Conservation (phyloP, 495 filamentous ascomycete species). For the Penicillium bialowiezense region DNA sequence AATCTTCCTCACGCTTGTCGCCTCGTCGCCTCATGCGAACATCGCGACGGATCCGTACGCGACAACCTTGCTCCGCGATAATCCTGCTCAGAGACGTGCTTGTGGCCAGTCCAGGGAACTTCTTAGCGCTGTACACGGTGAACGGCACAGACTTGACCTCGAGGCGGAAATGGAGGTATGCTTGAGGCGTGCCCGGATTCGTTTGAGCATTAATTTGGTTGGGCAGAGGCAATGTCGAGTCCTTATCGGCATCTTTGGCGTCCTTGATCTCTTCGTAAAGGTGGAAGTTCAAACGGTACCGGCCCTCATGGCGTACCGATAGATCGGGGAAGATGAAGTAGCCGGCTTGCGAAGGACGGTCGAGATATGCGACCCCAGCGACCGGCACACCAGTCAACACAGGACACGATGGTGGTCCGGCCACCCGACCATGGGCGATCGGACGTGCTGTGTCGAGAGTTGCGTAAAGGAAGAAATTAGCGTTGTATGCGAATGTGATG, state of each 20-base stretch:
- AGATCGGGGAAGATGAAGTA: constrained; percentile 99
- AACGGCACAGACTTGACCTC: constrained; percentile 89
- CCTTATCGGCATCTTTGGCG: constrained; percentile 58
- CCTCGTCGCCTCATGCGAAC: constrained; percentile 93
- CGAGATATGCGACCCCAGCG: constrained; percentile 94
- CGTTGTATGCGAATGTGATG: constrained; percentile 89
- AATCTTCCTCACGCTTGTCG: constrained; percentile 64
- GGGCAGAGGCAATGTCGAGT: constrained; percentile 30
- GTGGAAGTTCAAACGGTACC: constrained; percentile 84
- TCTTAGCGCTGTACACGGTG: constrained; percentile 94
- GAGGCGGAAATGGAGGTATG: constrained; percentile 65
- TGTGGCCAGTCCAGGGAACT: constrained; percentile 92
- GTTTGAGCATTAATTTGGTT: constrained; percentile 20
- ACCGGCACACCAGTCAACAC: constrained; percentile 95
- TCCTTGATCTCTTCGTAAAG: constrained; percentile 93
- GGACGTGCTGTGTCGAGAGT: constrained; percentile 84
- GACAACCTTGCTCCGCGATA: constrained; percentile 95
- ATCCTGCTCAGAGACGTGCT: constrained; percentile 85
- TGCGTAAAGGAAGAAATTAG: constrained; percentile 96
- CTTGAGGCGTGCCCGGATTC: constrained; percentile 37
- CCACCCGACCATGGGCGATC: constrained; percentile 78
- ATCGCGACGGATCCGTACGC: constrained; percentile 93
- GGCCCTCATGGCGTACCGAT: constrained; percentile 93
- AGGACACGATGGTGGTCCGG: constrained; percentile 65
- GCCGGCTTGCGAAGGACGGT: constrained; percentile 84